Percentiles rank a stretch among this genome's conserved stretches.
These are phyloP conservation scores for Eucalyptus erythrocorys DNA, from an alignment of 345 rosid species.

Conservation along the genomic window DNA sequence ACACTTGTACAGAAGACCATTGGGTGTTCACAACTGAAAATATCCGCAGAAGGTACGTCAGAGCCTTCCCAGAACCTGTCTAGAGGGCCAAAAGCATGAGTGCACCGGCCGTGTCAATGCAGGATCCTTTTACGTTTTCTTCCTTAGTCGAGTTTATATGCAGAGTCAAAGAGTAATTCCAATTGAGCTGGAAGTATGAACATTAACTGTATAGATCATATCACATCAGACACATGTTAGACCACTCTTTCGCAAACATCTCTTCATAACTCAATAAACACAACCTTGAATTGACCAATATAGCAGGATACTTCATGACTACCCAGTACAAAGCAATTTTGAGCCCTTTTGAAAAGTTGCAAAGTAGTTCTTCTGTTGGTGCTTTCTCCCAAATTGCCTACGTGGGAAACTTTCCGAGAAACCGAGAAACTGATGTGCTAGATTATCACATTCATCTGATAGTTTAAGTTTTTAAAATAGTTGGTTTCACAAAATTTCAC, in stretches of 20 bases:
- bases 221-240: neutral
- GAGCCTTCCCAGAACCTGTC: slow-evolving; percentile 96
- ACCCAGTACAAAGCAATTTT: neutral
- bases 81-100: slow-evolving; percentile 9
- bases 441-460: neutral
- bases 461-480: too few species aligned
- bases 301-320: neutral
- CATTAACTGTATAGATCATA: neutral
- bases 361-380: neutral
- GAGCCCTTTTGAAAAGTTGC: neutral
- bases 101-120: neutral
- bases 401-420: neutral
- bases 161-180: neutral
- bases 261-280: neutral
- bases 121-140: neutral
- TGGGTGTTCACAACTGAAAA: slow-evolving; percentile 50
- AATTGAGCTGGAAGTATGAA: neutral
- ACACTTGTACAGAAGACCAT: slow-evolving; percentile 73
- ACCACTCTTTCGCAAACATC: neutral
- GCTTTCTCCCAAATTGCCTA: neutral
- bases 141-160: neutral
- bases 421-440: neutral
- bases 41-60: slow-evolving; percentile 62
- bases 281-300: neutral
- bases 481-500: too few species aligned